Conservation (phyloP, 78 protist species). For the Guillardia theta region DNA sequence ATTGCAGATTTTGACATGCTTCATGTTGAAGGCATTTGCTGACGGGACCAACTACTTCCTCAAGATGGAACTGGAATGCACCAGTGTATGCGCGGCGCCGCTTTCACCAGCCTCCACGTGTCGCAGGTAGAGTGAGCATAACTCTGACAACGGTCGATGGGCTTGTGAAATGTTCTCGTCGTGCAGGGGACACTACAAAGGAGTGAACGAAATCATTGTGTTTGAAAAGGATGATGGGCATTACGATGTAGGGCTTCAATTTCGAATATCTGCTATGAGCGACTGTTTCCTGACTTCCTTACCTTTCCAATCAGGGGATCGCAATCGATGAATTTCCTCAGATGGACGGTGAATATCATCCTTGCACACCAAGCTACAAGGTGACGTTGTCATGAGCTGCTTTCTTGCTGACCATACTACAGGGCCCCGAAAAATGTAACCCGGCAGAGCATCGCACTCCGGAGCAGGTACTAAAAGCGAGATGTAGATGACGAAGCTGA, state of each 20-base stretch:
- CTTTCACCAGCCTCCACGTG: background rate
- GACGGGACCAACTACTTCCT: slow-evolving; percentile 28
- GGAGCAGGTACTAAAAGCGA: background rate
- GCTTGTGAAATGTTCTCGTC: background rate
- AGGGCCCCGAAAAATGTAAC: slow-evolving; percentile 16
- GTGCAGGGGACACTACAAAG: slow-evolving; percentile 24
- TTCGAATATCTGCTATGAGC: background rate
- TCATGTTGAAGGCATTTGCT: background rate
- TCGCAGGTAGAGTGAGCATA: background rate
- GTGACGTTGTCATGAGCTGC: background rate
- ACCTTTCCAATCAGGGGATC: background rate
- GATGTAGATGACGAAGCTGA: background rate
- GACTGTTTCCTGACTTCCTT: background rate
- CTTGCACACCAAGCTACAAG: slow-evolving; percentile 1
- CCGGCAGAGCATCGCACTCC: slow-evolving; percentile 39
- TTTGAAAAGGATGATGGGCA: slow-evolving; percentile 35
- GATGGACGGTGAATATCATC: slow-evolving; percentile 26
- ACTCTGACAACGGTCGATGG: too few species aligned
- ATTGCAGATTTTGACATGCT: background rate
- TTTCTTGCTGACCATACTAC: too few species aligned
- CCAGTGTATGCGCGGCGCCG: background rate
- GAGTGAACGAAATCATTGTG: slow-evolving; percentile 8
- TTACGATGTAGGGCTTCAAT: background rate
- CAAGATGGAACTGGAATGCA: slow-evolving; percentile 31
- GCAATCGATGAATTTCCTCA: slow-evolving; percentile 30